These are phyloP conservation scores for Guadua angustifolia DNA, from an alignment of 176 grass and related monocot genomes.

Conservation along the genomic window DNA sequence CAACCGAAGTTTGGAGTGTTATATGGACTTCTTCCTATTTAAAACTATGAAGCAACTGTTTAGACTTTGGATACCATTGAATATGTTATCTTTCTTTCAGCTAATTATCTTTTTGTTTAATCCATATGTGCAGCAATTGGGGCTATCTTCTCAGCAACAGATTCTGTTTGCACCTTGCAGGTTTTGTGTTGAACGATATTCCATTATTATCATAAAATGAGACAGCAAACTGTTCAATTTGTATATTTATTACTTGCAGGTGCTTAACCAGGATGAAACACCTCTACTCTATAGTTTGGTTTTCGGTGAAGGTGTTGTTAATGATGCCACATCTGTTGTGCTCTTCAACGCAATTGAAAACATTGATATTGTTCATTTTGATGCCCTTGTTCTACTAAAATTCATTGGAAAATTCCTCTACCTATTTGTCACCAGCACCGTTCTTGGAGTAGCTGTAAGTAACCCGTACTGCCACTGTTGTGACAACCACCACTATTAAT, in stretches of 20 bases:
- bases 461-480: neutral
- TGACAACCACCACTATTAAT: conserved; percentile 11
- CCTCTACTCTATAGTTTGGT: conserved; percentile 92
- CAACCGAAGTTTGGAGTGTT: too few species aligned
- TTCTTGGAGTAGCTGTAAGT: conserved; percentile 90
- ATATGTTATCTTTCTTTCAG: conserved; percentile 38
- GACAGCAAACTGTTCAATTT: conserved; percentile 25
- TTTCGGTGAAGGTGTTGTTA: conserved; percentile 99
- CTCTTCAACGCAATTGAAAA: conserved; percentile 95
- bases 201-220: conserved; percentile 20
- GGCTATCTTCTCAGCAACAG: conserved; percentile 93
- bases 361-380: conserved; percentile 78
- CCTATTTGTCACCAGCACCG: conserved; percentile 77
- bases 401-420: conserved; percentile 80
- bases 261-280: conserved; percentile 96
- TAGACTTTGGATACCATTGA: conserved; percentile 31
- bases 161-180: conserved; percentile 99
- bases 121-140: conserved; percentile 73
- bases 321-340: conserved; percentile 95
- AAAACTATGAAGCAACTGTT: conserved; percentile 4
- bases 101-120: conserved; percentile 37
- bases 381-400: conserved; percentile 65
- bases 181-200: conserved; percentile 49
- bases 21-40: neutral
- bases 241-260: conserved; percentile 58